Base-by-base conservation (phyloP, 2,329 filamentous ascomycete genomes). In the Sarocladium oryzae region DNA sequence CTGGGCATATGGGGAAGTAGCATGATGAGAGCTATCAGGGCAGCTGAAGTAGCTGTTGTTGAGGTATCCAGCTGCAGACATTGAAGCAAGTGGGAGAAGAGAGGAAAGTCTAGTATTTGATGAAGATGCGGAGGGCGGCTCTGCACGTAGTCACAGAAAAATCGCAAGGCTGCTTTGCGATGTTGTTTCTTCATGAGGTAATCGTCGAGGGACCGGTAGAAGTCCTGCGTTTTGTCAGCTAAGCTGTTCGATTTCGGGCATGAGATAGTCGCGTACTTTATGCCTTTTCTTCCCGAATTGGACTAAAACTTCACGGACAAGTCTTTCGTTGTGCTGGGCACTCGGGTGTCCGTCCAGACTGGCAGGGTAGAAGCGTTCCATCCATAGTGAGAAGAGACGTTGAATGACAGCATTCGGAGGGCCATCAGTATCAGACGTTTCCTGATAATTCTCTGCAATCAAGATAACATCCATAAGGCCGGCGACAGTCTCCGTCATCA, bases 101-200 rank as follows among this genome's bases (percentile, higher is more conserved):
- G 71, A 0, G 82, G 78, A 1, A 87, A 91, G 56, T 89, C 78
- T 4, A 87, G 68, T 32, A 90, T 79, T 37, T 84, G 75, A 61
- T 93, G 81, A 2, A 93, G 73, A 66, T 91, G 88, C 4, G 88
- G 88, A n/a, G 88, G 86, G 57, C 89, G 85, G 53, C 82, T 79
- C 56, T 85, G 80, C 33, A 93, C 78, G 56, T 89, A 91, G 40
- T 85, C 80, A 61, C 82, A 84, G 15, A 93, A 71, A 10, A 93
- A 74, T 16, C 78, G 78, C 26, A 91, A 67, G 8, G 81, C 77
- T 54, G 81, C 78, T 51, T 82, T 76, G 18, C 88, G 82, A 54
- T 81, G 78, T 18, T 81, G 75, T 55, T 76, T 81, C 55, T 81
- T 79, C 23, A 85, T 71, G 54, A 93, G 77, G 55, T 84, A 83